phyloP scores from a whole-genome alignment of 2,329 filamentous ascomycete genomes.

The Xylaria sp. region DNA sequence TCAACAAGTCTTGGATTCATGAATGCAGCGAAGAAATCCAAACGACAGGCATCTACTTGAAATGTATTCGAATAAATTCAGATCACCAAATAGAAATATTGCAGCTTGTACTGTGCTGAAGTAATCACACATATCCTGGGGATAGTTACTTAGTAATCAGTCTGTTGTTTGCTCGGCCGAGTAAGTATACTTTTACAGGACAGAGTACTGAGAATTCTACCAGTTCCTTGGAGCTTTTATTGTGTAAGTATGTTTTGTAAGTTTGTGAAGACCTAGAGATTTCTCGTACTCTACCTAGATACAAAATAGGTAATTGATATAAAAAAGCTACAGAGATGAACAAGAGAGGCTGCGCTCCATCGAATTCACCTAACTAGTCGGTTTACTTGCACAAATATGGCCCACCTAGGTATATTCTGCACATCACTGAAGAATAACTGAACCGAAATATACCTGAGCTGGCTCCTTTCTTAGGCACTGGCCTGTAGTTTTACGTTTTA shows the following conservation, averaged over 20 bases:
- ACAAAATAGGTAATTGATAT: neutral
- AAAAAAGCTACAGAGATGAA: neutral
- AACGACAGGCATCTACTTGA: neutral
- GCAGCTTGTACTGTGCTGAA: neutral
- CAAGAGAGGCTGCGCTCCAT: conserved; percentile 11
- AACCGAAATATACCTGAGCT: neutral
- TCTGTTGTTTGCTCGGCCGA: neutral
- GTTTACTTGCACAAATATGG: neutral
- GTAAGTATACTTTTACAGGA: neutral
- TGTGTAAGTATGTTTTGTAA: too few relatives aligned
- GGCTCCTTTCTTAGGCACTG: neutral
- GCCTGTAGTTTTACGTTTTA: neutral
- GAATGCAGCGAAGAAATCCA: neutral
- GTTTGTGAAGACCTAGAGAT: neutral
- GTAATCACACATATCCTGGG: neutral
- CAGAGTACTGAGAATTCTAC: neutral
- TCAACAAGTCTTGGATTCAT: neutral
- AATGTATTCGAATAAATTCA: neutral
- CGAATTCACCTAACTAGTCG: neutral
- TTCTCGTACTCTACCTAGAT: neutral
- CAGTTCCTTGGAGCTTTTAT: neutral
- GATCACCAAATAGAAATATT: neutral
- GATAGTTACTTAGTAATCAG: neutral
- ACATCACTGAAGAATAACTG: neutral
- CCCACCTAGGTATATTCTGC: neutral